Conservation (phyloP, 106 monocot genomes). For the Dactylorhiza incarnata region DNA sequence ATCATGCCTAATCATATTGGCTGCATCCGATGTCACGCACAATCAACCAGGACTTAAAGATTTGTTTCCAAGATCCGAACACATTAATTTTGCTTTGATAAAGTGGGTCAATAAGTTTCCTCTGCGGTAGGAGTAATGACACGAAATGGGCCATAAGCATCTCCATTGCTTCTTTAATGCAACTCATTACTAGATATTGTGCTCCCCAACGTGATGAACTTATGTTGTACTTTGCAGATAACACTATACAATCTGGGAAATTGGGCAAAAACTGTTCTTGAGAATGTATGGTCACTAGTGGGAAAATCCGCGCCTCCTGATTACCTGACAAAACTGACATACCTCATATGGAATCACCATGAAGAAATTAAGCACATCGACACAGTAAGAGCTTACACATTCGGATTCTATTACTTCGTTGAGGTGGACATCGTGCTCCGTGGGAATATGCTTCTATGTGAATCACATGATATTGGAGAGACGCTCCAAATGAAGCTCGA, state of each 20-base stretch:
- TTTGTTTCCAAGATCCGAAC: too few species aligned
- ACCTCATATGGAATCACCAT: constrained; percentile 53
- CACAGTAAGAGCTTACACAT: constrained; percentile 49
- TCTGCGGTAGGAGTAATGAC: too few species aligned
- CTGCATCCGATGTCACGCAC: too few species aligned
- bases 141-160: too few species aligned
- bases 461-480: constrained; percentile 56
- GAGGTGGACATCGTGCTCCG: constrained; percentile 55
- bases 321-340: constrained; percentile 38
- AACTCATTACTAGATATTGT: too few species aligned
- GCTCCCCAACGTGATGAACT: too few species aligned
- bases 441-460: constrained; percentile 29
- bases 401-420: constrained; percentile 40
- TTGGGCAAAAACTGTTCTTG: constrained; percentile 39
- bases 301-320: constrained; percentile 42
- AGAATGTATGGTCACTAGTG: constrained; percentile 36
- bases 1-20: too few species aligned
- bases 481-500: constrained; percentile 50
- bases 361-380: constrained; percentile 41
- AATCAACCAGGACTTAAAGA: too few species aligned
- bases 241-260: constrained; percentile 44
- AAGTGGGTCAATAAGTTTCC: too few species aligned
- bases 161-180: too few species aligned
- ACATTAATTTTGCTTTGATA: too few species aligned
- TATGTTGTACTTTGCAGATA: constrained; percentile 12